These are phyloP conservation scores for Paramecium pentaurelia DNA, from an alignment of 73 alveolate species.

Conservation along the genomic window DNA sequence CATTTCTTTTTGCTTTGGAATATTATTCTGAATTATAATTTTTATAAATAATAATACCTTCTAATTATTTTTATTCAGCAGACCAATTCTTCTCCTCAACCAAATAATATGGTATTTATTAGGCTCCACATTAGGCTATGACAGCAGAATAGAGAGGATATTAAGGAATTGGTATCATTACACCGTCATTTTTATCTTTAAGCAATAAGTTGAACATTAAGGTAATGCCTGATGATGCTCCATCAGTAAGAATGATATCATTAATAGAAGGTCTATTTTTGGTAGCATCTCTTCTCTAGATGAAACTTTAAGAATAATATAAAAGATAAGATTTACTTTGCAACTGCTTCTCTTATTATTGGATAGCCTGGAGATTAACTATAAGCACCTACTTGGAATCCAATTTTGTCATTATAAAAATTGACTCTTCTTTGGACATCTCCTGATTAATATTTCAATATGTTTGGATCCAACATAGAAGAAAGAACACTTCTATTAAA, in stretches of 20 bases:
- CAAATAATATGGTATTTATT: constrained; percentile 83
- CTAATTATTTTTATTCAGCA: constrained; percentile 64
- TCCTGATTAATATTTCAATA: not conserved
- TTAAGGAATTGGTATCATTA: constrained; percentile 93
- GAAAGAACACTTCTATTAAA: constrained; percentile 1
- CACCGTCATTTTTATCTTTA: constrained; percentile 70
- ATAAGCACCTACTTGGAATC: not conserved
- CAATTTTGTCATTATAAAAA: not conserved
- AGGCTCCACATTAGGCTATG: constrained; percentile 82
- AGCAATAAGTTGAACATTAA: constrained; percentile 7
- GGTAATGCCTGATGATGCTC: constrained; percentile 56
- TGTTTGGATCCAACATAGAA: not conserved
- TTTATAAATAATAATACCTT: not conserved
- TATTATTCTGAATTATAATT: not conserved
- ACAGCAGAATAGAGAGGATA: constrained; percentile 97
- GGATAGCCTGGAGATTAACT: constrained; percentile 32
- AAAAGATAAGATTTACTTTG: not conserved
- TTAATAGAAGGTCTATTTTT: constrained; percentile 30
- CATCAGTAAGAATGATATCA: constrained; percentile 59
- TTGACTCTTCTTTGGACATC: constrained; percentile 43
- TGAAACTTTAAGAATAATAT: not conserved
- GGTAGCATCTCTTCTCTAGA: constrained; percentile 13
- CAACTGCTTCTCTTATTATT: constrained; percentile 27
- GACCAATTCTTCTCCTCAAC: constrained; percentile 93
- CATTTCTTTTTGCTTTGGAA: constrained; percentile 67